Conservation (phyloP, 2,329 filamentous ascomycete genomes). For the Dactylellina cionopaga region DNA sequence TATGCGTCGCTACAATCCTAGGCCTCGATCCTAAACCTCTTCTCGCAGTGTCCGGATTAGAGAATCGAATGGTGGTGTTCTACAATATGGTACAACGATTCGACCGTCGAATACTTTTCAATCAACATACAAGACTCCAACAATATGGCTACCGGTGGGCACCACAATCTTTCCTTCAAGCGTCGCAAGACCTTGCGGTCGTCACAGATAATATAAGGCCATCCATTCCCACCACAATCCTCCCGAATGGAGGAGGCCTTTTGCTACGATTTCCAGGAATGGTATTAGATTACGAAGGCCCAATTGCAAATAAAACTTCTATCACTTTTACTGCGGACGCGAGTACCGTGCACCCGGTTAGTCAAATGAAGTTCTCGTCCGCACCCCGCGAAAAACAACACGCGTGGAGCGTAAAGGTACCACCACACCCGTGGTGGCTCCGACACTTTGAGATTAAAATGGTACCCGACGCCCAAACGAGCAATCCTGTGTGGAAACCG, state of each 20-base stretch:
- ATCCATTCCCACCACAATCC: too few relatives aligned
- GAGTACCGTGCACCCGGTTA: background rate
- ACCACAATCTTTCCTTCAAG: background rate
- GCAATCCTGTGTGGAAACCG: too few relatives aligned
- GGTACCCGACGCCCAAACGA: too few relatives aligned
- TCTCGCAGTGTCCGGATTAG: background rate
- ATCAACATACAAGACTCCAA: background rate
- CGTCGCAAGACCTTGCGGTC: too few relatives aligned
- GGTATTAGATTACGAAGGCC: too few relatives aligned
- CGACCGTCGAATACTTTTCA: slow-evolving; percentile 1
- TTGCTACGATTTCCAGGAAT: too few relatives aligned
- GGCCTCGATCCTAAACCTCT: too few relatives aligned
- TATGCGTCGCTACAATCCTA: too few relatives aligned
- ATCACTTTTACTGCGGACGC: too few relatives aligned
- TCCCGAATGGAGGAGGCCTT: too few relatives aligned
- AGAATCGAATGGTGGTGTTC: slow-evolving; percentile 2
- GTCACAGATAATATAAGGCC: too few relatives aligned
- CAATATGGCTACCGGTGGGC: slow-evolving; percentile 3
- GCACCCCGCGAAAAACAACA: background rate
- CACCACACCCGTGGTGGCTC: background rate
- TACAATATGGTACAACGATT: background rate
- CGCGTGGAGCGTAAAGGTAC: background rate
- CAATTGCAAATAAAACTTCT: too few relatives aligned
- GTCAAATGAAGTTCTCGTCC: background rate
- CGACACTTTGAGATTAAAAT: background rate